phyloP scores from a whole-genome alignment of 441 rosid genomes.

The Syzygium syzygioides region DNA sequence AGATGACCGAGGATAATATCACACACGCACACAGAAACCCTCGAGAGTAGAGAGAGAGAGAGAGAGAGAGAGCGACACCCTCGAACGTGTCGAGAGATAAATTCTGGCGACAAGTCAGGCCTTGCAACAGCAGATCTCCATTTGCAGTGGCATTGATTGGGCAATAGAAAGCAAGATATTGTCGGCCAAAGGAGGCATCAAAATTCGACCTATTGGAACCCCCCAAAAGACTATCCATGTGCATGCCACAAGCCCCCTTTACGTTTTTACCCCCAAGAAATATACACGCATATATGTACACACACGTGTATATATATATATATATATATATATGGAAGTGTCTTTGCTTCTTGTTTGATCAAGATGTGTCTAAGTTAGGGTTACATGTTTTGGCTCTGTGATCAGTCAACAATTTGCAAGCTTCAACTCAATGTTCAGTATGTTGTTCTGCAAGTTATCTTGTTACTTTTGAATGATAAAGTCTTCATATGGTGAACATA shows the following conservation, averaged over 20 bases:
- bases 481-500: not conserved
- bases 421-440: not conserved
- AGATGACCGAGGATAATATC: not conserved
- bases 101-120: not conserved
- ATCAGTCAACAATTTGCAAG: not conserved
- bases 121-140: not conserved
- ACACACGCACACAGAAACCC: not conserved
- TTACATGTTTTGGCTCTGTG: not conserved
- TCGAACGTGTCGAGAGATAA: not conserved
- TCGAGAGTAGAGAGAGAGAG: not conserved
- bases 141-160: not conserved
- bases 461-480: not conserved
- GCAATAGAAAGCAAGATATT: not conserved
- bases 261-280: not conserved
- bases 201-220: not conserved
- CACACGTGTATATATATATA: not conserved
- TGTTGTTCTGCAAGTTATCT: not conserved
- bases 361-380: not conserved
- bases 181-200: not conserved
- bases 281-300: not conserved
- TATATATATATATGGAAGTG: too few relatives aligned
- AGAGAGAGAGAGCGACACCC: not conserved
- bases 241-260: not conserved
- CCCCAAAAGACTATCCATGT: not conserved
- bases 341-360: not conserved